Evolutionary conservation across 176 grass and related monocot genomes (phyloP).

Genomic region (Aegilops longissima): DNA sequence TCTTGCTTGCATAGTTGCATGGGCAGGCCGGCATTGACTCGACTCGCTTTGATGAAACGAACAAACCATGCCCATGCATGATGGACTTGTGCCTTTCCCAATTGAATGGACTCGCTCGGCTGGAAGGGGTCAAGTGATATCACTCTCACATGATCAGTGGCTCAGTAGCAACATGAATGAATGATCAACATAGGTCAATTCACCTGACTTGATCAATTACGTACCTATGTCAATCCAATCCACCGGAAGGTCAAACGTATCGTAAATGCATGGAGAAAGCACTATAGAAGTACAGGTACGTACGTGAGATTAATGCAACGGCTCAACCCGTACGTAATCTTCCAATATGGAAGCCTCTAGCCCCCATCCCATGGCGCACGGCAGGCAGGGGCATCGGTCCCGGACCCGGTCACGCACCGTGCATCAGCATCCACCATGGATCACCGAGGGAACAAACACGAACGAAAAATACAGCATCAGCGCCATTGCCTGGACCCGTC

Average conservation of each 20-base stretch:
- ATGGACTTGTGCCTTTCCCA: too few species aligned
- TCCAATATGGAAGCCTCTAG: too few species aligned
- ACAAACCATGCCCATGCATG: too few species aligned
- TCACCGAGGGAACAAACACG: too few species aligned
- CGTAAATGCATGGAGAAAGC: neutral
- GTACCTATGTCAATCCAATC: too few species aligned
- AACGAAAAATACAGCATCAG: too few species aligned
- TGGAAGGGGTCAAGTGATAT: slow-evolving; percentile 19
- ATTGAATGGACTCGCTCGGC: neutral
- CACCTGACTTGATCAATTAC: neutral
- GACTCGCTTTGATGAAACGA: slow-evolving; percentile 18
- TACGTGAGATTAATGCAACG: neutral
- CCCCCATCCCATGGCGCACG: too few species aligned
- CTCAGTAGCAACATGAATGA: neutral
- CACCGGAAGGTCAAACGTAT: neutral
- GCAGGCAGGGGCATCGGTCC: neutral
- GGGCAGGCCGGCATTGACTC: slow-evolving; percentile 21
- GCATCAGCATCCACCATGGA: too few species aligned
- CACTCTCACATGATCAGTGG: neutral
- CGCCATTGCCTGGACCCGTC: too few species aligned
- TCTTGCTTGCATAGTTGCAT: neutral
- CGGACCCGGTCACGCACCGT: neutral
- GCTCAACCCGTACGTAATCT: neutral
- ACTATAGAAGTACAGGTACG: neutral
- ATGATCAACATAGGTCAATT: neutral